Conservation (phyloP, 164 flowering plant species). For the Hamamelis virginiana region DNA sequence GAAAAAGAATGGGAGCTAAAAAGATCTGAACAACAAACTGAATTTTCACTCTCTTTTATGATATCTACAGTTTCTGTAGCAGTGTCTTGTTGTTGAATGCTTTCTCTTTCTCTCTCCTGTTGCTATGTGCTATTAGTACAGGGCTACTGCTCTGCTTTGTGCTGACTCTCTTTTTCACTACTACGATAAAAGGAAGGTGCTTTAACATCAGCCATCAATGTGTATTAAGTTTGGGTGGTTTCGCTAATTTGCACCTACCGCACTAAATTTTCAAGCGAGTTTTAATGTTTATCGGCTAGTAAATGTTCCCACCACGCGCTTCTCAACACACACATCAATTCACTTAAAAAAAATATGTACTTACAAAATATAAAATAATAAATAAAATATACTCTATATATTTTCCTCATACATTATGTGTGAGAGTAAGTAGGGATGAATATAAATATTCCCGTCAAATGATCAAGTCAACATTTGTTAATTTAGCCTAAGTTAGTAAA, state of each 20-base stretch:
- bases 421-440: no score
- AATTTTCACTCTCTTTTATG: conserved; percentile 20
- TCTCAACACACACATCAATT: no score
- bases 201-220: conserved; percentile 16
- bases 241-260: conserved; percentile 20
- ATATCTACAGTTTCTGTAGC: not conserved
- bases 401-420: no score
- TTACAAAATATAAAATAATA: no score
- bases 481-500: no score
- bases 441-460: no score
- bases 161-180: not conserved
- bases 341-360: no score
- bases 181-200: not conserved
- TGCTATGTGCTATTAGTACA: not conserved
- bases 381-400: no score
- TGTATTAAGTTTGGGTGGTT: conserved; percentile 10
- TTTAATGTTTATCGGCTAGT: no score
- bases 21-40: conserved; percentile 22
- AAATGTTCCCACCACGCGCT: no score
- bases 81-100: not conserved
- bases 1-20: conserved; percentile 6
- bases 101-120: not conserved
- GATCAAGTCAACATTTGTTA: no score
- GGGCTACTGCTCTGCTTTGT: conserved; percentile 2
- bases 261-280: conserved; percentile 1